Percentiles rank a stretch among this genome's conserved stretches.
phyloP scores from a whole-genome alignment of 2,329 filamentous ascomycete species.

The Hypoxylon sp. region DNA sequence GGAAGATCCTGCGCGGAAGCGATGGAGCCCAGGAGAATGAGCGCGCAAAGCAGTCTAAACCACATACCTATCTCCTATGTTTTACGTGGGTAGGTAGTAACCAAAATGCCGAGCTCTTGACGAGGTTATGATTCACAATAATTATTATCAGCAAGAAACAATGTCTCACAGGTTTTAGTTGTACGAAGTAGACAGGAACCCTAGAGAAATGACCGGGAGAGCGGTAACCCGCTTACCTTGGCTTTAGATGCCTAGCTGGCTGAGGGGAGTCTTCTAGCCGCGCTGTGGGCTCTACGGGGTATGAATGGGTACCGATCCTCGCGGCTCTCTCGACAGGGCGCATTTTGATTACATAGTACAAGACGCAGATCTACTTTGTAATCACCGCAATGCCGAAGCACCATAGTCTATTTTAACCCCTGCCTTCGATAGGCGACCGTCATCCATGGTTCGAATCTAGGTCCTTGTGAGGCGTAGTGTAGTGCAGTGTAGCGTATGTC shows the following conservation, averaged over 20 bases:
- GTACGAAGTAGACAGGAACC: neutral
- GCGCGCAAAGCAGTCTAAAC: conserved; percentile 35
- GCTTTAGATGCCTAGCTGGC: neutral
- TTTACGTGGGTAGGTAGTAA: no score
- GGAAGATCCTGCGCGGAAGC: conserved; percentile 40
- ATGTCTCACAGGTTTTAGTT: neutral
- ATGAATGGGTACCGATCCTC: neutral
- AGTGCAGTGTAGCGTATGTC: neutral
- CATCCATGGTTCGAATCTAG: neutral
- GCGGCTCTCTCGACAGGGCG: neutral
- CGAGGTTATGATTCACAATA: neutral
- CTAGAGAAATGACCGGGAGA: neutral
- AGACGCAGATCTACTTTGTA: neutral
- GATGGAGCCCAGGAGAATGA: conserved; percentile 24
- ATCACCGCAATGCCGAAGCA: conserved; percentile 1
- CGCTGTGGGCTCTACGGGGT: neutral
- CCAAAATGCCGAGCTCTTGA: neutral
- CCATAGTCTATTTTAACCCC: neutral
- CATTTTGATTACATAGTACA: neutral
- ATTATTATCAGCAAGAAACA: neutral
- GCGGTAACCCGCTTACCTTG: neutral
- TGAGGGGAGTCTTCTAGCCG: neutral
- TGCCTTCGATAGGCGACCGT: neutral
- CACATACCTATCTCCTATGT: conserved; percentile 27
- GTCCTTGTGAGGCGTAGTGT: neutral